Evolutionary conservation across 495 filamentous ascomycete species (phyloP).

Genomic region (Penicillium verhagenii): DNA sequence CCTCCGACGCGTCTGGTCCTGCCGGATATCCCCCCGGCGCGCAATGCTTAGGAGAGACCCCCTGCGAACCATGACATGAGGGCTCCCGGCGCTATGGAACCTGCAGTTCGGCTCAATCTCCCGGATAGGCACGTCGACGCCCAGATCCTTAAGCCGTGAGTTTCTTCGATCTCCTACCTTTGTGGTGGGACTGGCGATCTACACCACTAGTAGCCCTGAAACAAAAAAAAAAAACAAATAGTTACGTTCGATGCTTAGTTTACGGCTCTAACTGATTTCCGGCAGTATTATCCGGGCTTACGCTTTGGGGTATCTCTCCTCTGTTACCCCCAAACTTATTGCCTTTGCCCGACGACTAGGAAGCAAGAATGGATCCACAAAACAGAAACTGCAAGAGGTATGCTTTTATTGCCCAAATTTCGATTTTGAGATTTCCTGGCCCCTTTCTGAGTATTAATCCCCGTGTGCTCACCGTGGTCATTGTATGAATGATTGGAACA

Average conservation of each 20-base stretch:
- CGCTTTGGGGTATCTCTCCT: slow-evolving; percentile 69
- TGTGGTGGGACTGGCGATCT: background rate
- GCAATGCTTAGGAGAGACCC: slow-evolving; percentile 21
- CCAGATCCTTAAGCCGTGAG: slow-evolving; percentile 30
- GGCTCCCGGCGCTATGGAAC: slow-evolving; percentile 31
- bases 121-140: slow-evolving; percentile 21
- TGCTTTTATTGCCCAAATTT: slow-evolving; percentile 15
- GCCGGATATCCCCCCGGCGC: slow-evolving; percentile 11
- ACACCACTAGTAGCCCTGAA: background rate
- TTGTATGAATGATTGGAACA: background rate
- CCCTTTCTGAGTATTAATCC: background rate
- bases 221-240: background rate
- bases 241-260: too few relatives aligned
- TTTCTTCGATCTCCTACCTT: slow-evolving; percentile 15
- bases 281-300: slow-evolving; percentile 71
- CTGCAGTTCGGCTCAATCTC: slow-evolving; percentile 23
- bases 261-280: slow-evolving; percentile 2
- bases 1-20: slow-evolving; percentile 1
- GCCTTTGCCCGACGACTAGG: slow-evolving; percentile 51
- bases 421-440: background rate
- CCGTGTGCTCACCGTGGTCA: background rate
- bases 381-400: slow-evolving; percentile 42
- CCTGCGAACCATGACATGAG: slow-evolving; percentile 25
- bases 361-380: slow-evolving; percentile 42
- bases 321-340: slow-evolving; percentile 64